These are phyloP conservation scores for Candida silvicultrix DNA, from an alignment of 805 yeast species.

Conservation along the genomic window DNA sequence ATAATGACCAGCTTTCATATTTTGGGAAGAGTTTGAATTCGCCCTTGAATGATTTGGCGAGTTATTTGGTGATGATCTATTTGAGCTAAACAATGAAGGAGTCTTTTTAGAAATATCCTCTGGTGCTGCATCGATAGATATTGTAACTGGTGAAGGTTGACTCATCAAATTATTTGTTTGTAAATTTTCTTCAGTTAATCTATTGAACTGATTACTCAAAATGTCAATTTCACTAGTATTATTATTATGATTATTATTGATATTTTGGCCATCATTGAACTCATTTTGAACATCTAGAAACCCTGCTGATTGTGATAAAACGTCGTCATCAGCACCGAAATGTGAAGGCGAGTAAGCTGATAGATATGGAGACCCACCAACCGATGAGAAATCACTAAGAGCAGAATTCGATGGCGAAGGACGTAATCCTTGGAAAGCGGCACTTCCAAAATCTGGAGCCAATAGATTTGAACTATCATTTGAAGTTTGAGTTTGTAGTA, in stretches of 20 bases:
- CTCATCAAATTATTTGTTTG: slow-evolving; percentile 2
- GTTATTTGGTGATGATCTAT: slow-evolving; percentile 26
- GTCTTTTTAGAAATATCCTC: slow-evolving; percentile 39
- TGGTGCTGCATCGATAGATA: slow-evolving; percentile 28
- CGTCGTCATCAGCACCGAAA: slow-evolving; percentile 11
- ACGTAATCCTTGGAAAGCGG: slow-evolving; percentile 13
- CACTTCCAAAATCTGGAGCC: slow-evolving; percentile 1
- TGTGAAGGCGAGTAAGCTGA: slow-evolving; percentile 13
- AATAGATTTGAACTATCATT: slow-evolving; percentile 1
- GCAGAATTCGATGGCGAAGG: slow-evolving; percentile 4
- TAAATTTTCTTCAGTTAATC: slow-evolving; percentile 18
- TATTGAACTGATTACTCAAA: slow-evolving; percentile 6
- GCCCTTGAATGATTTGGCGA: slow-evolving; percentile 30
- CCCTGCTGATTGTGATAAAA: slow-evolving; percentile 1
- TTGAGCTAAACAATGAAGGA: slow-evolving; percentile 51
- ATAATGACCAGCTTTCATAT: slow-evolving; percentile 14
- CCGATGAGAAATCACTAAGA: slow-evolving; percentile 20
- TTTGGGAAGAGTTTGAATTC: slow-evolving; percentile 23
- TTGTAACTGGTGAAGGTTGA: slow-evolving; percentile 17
- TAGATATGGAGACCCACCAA: slow-evolving; percentile 19
- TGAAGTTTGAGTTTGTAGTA: neutral
- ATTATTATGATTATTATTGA: too few relatives aligned
- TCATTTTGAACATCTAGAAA: neutral
- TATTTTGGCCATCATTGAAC: neutral
- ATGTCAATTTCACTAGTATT: slow-evolving; percentile 4